These are phyloP conservation scores for Barnettozyma hawaiiensis DNA, from an alignment of 1,139 yeast species.

Conservation along the genomic window DNA sequence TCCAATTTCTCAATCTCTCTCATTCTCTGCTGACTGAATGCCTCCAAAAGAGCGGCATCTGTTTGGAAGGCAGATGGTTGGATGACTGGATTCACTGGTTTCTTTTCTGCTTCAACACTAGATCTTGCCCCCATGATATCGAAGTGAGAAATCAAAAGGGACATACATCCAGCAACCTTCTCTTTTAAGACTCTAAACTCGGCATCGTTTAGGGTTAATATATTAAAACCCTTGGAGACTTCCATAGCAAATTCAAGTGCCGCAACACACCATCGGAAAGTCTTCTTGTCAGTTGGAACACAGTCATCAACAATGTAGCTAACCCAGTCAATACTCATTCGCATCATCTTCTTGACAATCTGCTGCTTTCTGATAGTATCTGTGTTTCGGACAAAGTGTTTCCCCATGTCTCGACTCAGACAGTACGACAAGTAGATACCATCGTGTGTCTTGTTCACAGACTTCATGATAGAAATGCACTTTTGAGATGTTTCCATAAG, in stretches of 20 bases:
- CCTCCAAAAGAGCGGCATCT: slow-evolving; percentile 33
- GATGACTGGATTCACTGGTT: slow-evolving; percentile 40
- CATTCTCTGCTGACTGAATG: slow-evolving; percentile 33
- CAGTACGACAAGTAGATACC: slow-evolving; percentile 70
- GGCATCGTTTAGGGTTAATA: slow-evolving; percentile 70
- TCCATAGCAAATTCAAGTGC: slow-evolving; percentile 97
- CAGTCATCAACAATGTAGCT: slow-evolving; percentile 92
- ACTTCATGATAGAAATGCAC: slow-evolving; percentile 42
- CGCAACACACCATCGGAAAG: slow-evolving; percentile 93
- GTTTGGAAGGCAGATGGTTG: slow-evolving; percentile 33
- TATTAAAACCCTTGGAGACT: slow-evolving; percentile 86
- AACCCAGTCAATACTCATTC: slow-evolving; percentile 84
- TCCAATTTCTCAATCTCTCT: slow-evolving; percentile 30
- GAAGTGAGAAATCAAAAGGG: slow-evolving; percentile 86
- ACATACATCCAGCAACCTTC: slow-evolving; percentile 93
- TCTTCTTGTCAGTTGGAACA: slow-evolving; percentile 82
- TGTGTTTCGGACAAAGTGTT: slow-evolving; percentile 59
- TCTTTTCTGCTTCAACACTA: slow-evolving; percentile 54
- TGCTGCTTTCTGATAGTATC: slow-evolving; percentile 64
- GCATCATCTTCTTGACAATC: slow-evolving; percentile 67
- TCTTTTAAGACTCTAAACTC: slow-evolving; percentile 68
- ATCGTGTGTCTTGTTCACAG: slow-evolving; percentile 63
- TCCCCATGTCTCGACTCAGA: slow-evolving; percentile 81
- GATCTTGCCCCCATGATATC: slow-evolving; percentile 98
- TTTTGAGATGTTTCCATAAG: slow-evolving; percentile 58